These are phyloP conservation scores for Picocystis sp. DNA, from an alignment of 163 green algal genomes.

Conservation along the genomic window DNA sequence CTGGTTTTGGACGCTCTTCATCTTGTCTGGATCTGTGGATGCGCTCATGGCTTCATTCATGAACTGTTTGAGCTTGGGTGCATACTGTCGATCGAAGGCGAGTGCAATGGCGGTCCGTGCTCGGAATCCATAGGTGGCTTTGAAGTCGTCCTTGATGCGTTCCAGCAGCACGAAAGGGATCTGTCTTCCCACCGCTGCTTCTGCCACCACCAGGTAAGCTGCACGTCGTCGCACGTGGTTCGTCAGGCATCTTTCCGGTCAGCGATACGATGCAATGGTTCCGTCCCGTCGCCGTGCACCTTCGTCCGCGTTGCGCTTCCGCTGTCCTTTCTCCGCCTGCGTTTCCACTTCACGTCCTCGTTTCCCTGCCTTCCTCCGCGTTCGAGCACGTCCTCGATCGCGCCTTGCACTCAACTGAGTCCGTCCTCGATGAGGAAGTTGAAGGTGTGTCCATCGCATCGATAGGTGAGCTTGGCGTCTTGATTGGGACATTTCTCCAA, in stretches of 20 bases:
- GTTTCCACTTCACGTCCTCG: no score
- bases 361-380: no score
- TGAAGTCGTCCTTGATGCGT: slow-evolving; percentile 67
- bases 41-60: no score
- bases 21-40: no score
- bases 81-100: slow-evolving; percentile 38
- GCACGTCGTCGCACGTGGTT: slow-evolving; percentile 4
- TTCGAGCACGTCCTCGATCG: no score
- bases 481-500: slow-evolving; percentile 43
- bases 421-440: slow-evolving; percentile 76
- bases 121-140: slow-evolving; percentile 35
- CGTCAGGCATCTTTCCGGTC: no score
- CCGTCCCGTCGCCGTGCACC: no score
- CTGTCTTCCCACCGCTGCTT: slow-evolving; percentile 67
- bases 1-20: slow-evolving; percentile 14
- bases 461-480: slow-evolving; percentile 80
- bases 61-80: slow-evolving; percentile 19
- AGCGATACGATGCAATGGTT: no score
- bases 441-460: slow-evolving; percentile 77
- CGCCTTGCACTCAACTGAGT: slow-evolving; percentile 33
- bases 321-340: no score
- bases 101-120: slow-evolving; percentile 43
- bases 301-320: no score
- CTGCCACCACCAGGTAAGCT: slow-evolving; percentile 70
- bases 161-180: slow-evolving; percentile 87